Base-by-base conservation (phyloP, 306 rosid genomes). In the Carpinus viminea region DNA sequence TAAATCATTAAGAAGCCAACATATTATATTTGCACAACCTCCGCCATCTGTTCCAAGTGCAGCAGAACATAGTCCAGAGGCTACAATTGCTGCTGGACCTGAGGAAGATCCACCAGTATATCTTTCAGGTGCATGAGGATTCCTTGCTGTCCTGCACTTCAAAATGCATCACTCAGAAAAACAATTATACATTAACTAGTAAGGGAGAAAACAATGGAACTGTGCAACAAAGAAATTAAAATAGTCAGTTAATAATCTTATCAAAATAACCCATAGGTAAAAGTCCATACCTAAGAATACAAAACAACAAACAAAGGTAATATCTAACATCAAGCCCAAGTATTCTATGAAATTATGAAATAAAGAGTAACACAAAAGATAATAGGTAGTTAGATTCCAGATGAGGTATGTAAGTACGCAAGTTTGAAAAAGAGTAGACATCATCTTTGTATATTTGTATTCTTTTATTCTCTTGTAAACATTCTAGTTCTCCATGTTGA, bases 51-150 rank as follows among this genome's bases (percentile, higher is more conserved):
- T 94, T 81, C 98, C 97, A 77, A 94, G 89, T 28, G 98, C 97
- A 53, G 98, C 98, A 78, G 97, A 86, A 77, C 97, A 94, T 50
- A 94, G 54, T 84, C 98, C 98, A 81, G 97, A 90, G 74, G 97
- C 98, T 81, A 94, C 97, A 86, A 94, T 74, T 77, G 98, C 97
- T 72, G 97, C 98, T 20, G 98, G 97, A 71, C 98, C 98, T 8
- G 97, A 94, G 70, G 98, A 94, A 82, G 98, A 94, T 79, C 98
- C 98, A 12, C 97, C 98, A 4, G 98, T 94, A 76, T 94, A 94
- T 83, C 98, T 87, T 60, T 92, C 97, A 78, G 78, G 92, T 55
- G 93, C 97, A 86, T 94, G 98, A 72, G 97, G 98, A 89, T 94
- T 94, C 85, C 98, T 92, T 56, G 92, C 81, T 55, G 98, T 91